A percentile compares a stretch with the other conserved stretches of the same genome.
Evolutionary conservation across 108 stramenopile species (phyloP).

Genomic region (Cyclotella sp.): DNA sequence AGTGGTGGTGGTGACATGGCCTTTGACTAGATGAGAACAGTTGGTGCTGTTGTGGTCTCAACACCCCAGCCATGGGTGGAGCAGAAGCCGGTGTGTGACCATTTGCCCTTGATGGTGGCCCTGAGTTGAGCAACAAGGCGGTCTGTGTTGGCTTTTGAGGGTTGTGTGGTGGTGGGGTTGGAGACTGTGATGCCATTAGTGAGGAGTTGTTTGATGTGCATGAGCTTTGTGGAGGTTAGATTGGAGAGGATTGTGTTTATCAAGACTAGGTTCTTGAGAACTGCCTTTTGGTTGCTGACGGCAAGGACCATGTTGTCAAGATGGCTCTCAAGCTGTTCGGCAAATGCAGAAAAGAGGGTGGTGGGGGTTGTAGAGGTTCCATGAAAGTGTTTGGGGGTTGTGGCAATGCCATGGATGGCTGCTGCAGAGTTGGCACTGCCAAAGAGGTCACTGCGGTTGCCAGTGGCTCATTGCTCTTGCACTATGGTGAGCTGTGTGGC

Average conservation of each 20-base stretch:
- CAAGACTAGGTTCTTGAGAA: not conserved
- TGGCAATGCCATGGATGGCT: not conserved
- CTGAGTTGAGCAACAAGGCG: not conserved
- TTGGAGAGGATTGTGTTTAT: not conserved
- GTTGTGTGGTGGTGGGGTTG: not conserved
- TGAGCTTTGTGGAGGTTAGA: not conserved
- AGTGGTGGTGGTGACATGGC: not conserved
- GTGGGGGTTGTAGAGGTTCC: too few relatives aligned
- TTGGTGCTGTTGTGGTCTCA: not conserved
- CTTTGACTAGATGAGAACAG: too few relatives aligned
- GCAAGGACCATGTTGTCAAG: not conserved
- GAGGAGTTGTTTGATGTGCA: not conserved
- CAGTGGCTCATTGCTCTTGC: not conserved
- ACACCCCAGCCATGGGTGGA: conserved; percentile 5
- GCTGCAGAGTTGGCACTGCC: not conserved
- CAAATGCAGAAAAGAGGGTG: too few relatives aligned
- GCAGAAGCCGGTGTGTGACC: not conserved
- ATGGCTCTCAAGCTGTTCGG: not conserved
- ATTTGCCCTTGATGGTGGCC: not conserved
- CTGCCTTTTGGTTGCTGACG: not conserved
- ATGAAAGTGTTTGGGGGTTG: too few relatives aligned
- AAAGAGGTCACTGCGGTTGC: not conserved
- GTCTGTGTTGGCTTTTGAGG: not conserved
- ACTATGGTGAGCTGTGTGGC: not conserved
- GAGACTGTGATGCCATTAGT: not conserved